Evolutionary conservation across 2,329 filamentous ascomycete species (phyloP), one percentile per base, ranked within the genome.

Genomic region (Alternaria gaisen): DNA sequence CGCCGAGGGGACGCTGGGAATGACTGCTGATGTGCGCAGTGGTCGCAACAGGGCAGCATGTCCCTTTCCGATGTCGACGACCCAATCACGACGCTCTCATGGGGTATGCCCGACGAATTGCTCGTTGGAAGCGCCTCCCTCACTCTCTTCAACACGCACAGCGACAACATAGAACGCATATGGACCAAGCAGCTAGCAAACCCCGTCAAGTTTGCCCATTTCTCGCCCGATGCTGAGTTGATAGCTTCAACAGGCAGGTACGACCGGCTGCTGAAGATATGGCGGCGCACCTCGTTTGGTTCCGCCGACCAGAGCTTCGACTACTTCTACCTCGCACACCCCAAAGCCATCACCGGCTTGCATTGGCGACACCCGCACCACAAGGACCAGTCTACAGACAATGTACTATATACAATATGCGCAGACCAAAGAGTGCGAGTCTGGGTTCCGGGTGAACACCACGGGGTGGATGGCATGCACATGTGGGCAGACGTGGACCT

Each of bases 331-430:
- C 87, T 99, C 2, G 84, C 89, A n/a, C 95, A 99, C 76, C 92
- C 93, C 1, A 84, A 87, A 26, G 81, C 90, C 1, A 88, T 99
- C n/a, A 94, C 92, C 3, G 88, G 87, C 61, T 81, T 97, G 61
- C 90, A 94, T 75, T 99, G 96, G 96, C 89, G 92, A 47, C 87
- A 88, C 63, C 92, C 92, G 6, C 87, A 88, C 63, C 88, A 95
- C 72, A 81, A 88, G 14, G 92, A 94, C 36, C 91, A 97, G 74
- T 88, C 88, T 6, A 86, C 90, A 56, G 91, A 95, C 40, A 95
- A 97, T 77, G 90, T 97, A 0, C 84, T 99, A 1, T 98, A 97
- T 74, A 97, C 95, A 0, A 88, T 94, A 65, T 96, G 93, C 69
- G 85, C 88, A 14, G 95, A 99, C 75, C 89, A 90, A 59, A 83